Percentiles rank a stretch among this genome's conserved stretches.
Conservation (phyloP, 306 rosid genomes). For the Alnus rubra region DNA sequence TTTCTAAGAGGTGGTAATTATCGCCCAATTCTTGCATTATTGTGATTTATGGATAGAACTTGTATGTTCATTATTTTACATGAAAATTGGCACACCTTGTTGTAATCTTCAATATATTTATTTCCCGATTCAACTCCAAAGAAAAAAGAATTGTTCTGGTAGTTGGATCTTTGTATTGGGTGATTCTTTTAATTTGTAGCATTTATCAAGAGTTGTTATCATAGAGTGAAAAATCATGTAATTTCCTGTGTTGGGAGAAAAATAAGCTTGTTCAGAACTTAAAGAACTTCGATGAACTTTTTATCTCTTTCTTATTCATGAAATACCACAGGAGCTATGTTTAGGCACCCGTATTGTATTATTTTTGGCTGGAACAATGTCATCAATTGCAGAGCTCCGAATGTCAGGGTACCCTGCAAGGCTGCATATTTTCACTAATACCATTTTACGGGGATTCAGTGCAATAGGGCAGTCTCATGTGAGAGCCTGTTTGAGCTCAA, state of each 20-base stretch:
- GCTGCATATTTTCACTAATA: no score
- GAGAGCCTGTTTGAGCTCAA: no score
- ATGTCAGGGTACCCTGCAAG: background rate
- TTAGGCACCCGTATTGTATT: background rate
- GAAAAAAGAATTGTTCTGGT: conserved; percentile 31
- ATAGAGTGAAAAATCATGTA: conserved; percentile 23
- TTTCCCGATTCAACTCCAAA: conserved; percentile 42
- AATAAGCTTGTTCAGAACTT: conserved; percentile 1
- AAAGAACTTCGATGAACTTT: background rate
- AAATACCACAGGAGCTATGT: background rate
- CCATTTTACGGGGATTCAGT: no score
- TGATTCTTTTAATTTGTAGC: conserved; percentile 52
- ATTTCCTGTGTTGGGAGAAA: conserved; percentile 18
- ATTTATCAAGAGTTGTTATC: conserved; percentile 33
- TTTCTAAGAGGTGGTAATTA: conserved; percentile 13
- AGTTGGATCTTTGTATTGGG: conserved; percentile 46
- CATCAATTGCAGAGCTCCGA: background rate
- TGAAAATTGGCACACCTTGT: conserved; percentile 32
- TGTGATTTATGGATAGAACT: conserved; percentile 12
- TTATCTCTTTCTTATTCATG: background rate
- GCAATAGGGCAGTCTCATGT: no score
- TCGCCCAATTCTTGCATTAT: conserved; percentile 21
- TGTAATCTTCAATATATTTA: conserved; percentile 51
- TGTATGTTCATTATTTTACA: conserved; percentile 22
- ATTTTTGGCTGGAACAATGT: background rate